phyloP scores from a whole-genome alignment of 1,284 basidiomycete species.

The Sanghuangporus baumii region DNA sequence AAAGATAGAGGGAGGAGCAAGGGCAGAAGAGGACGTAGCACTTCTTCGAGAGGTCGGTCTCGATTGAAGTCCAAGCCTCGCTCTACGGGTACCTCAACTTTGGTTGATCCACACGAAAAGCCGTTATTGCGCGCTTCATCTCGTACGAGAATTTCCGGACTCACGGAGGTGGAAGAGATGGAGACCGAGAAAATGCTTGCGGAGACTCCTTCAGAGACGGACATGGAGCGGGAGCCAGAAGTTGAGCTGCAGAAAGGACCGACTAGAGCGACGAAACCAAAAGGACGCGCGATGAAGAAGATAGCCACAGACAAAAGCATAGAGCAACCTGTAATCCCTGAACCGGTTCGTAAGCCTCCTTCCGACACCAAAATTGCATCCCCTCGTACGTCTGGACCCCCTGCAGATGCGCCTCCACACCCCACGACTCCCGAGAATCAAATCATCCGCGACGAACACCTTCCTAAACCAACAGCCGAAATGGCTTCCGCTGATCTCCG shows the following conservation, averaged over 20 bases:
- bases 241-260: background rate
- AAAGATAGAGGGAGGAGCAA: background rate
- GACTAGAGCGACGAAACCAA: background rate
- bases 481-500: background rate
- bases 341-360: background rate
- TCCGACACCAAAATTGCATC: background rate
- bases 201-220: background rate
- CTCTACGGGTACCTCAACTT: background rate
- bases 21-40: background rate
- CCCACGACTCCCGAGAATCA: conserved; percentile 4
- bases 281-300: background rate
- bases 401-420: background rate
- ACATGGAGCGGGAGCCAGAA: background rate
- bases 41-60: conserved; percentile 1
- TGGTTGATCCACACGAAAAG: conserved; percentile 5
- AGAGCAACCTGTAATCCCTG: background rate
- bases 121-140: conserved; percentile 5
- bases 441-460: background rate
- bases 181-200: background rate
- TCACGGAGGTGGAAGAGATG: conserved; percentile 2
- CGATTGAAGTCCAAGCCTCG: conserved; percentile 14
- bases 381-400: background rate
- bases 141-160: background rate
- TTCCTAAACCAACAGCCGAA: background rate
- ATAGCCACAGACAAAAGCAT: background rate